Base-by-base conservation (phyloP, 2,329 filamentous ascomycete species). In the Nothophaeocryptopus gaeumannii region DNA sequence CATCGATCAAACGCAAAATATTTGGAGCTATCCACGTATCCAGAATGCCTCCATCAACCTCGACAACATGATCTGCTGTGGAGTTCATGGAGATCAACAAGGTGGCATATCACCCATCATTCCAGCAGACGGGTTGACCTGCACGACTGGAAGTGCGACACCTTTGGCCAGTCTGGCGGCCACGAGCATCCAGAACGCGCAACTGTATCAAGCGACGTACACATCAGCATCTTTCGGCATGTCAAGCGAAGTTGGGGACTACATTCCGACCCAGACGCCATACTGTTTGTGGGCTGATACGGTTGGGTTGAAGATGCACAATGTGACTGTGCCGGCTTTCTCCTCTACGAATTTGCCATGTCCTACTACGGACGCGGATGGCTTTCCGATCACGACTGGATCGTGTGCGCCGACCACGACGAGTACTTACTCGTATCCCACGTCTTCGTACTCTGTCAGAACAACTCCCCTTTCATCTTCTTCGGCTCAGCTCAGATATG, bases 151-250 rank as follows among this genome's bases (percentile, higher is more conserved):
- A 14, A 40, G 12, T 3, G 33, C 57, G 5, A 56, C 50, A 16
- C 57, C 59, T 9, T 46, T 61, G 26, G 53, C 54, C 13, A 58
- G 52, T 45, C 33, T 58, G 11, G 55, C 53, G 3, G 59, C 55
- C 5, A 61, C 57, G n/a, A 56, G 55, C 34, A 58, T 52, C 12
- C 42, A 38, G 8, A 59, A 61, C 44, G 58, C 55, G 12, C 45
- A 44, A 7, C 30, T 36, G 8, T 59, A 48, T 31, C 32, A 46
- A 8, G 47, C 46, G 8, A 59, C 55, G 14, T 56, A 56, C 32
- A 49, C 39, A 10, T 47, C 48, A 35, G 55, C 50, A 7, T 44
- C 35, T 10, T 47, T 32, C 8, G 51, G 36, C 15, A 12, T 12
- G 11, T 26, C 20, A 26, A 26, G 20, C 36, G 44, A 44, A 1